A percentile compares a stretch with the other conserved stretches of the same genome.
phyloP scores from a whole-genome alignment of 495 filamentous ascomycete genomes.

The Hyaloscypha hepaticicola region DNA sequence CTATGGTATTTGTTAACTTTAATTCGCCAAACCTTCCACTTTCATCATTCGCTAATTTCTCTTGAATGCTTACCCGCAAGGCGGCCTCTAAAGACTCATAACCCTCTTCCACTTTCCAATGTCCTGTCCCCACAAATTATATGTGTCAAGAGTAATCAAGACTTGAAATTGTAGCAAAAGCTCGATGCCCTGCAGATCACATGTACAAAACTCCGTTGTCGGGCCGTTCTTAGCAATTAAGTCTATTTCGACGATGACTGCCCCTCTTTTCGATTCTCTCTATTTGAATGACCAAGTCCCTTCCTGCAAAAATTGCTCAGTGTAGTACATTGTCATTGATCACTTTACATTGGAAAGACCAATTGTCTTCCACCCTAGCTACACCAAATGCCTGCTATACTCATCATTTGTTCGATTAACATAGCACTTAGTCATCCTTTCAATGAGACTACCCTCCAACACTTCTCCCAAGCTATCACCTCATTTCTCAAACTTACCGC shows the following conservation, averaged over 20 bases:
- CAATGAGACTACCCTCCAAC: constrained; percentile 2
- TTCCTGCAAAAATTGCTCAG: background rate
- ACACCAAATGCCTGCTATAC: constrained; percentile 3
- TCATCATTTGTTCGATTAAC: constrained; percentile 17
- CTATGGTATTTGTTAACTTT: background rate
- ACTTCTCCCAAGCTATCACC: background rate
- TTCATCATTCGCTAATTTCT: background rate
- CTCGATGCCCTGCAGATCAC: constrained; percentile 9
- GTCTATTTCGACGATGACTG: background rate
- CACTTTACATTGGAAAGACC: background rate
- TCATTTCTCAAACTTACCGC: background rate
- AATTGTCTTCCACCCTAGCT: background rate
- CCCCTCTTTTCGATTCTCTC: background rate
- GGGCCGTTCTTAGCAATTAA: constrained; percentile 8
- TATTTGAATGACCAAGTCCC: constrained; percentile 8
- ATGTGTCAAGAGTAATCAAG: background rate
- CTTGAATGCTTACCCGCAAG: background rate
- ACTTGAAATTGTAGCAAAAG: too few relatives aligned
- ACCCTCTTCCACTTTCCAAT: background rate
- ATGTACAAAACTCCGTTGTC: constrained; percentile 5
- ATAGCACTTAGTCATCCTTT: background rate
- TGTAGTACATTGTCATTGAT: constrained; percentile 3
- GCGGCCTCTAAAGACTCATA: background rate
- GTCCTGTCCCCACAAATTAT: background rate
- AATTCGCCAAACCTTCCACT: background rate